Percentiles rank a stretch among this genome's conserved stretches.
Evolutionary conservation across 768 basidiomycete species (phyloP).

Genomic region (Vararia minispora): DNA sequence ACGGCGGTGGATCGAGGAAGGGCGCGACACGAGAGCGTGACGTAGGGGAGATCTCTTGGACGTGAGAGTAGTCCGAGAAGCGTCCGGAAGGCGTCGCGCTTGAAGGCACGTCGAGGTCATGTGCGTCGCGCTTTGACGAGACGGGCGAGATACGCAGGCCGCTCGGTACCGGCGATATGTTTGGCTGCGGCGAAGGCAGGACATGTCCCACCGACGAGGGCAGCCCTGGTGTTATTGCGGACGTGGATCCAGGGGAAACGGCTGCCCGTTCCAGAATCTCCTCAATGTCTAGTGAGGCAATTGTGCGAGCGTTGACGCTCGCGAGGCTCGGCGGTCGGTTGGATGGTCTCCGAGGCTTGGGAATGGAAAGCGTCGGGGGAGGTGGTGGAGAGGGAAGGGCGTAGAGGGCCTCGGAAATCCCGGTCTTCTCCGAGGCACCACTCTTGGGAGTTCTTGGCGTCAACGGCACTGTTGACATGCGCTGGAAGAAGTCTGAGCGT

Average conservation of each 20-base stretch:
- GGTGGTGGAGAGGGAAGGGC: background rate
- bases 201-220: background rate
- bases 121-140: background rate
- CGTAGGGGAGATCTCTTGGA: no score
- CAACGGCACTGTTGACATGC: no score
- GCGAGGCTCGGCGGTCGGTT: background rate
- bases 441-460: no score
- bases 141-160: background rate
- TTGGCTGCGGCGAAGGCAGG: background rate
- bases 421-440: no score
- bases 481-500: no score
- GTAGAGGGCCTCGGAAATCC: constrained; percentile 3
- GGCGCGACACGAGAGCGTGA: no score
- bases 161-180: no score
- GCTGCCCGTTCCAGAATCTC: constrained; percentile 11
- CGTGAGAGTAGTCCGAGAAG: constrained; percentile 5
- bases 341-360: background rate
- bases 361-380: background rate
- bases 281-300: constrained; percentile 12
- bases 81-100: constrained; percentile 3
- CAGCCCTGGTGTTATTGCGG: background rate
- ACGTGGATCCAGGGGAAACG: background rate
- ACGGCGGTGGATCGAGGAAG: no score
- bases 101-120: constrained; percentile 7
- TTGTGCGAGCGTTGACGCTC: background rate